Evolutionary conservation across 2,329 filamentous ascomycete genomes (phyloP).

Genomic region (Verticillium longisporum): DNA sequence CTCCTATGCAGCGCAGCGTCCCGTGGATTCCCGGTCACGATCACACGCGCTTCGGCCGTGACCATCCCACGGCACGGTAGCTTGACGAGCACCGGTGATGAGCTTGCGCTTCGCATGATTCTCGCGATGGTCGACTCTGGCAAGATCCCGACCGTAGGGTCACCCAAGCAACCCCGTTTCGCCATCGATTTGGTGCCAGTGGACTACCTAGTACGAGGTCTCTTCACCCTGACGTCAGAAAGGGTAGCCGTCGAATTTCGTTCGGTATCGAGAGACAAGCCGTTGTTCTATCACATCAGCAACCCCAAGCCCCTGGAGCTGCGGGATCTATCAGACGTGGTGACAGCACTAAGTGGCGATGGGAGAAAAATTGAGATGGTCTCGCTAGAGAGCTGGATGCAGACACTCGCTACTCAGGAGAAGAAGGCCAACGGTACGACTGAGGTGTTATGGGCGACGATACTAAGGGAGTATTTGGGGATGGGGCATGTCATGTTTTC

Average conservation of each 20-base stretch:
- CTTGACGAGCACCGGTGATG: constrained; percentile 12
- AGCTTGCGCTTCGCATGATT: constrained; percentile 16
- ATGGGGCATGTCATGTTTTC: constrained; percentile 17
- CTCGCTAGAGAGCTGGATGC: constrained; percentile 12
- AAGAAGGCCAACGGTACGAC: constrained; percentile 10
- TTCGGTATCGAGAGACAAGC: constrained; percentile 2
- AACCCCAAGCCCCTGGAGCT: constrained; percentile 16
- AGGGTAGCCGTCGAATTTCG: constrained; percentile 4
- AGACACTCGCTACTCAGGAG: constrained; percentile 6
- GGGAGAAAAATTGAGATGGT: constrained; percentile 8
- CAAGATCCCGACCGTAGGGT: constrained; percentile 14
- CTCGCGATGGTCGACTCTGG: constrained; percentile 16
- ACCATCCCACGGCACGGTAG: constrained; percentile 1
- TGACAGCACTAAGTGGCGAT: constrained; percentile 11
- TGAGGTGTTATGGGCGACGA: constrained; percentile 12
- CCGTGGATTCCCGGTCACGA: constrained; percentile 16
- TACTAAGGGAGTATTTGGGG: constrained; percentile 14
- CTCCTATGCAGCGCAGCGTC: constrained; percentile 15
- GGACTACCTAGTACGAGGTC: constrained; percentile 15
- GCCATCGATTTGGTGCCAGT: constrained; percentile 16
- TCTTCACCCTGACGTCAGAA: constrained; percentile 13
- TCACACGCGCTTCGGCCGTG: constrained; percentile 9
- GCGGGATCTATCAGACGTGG: constrained; percentile 13
- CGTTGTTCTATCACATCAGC: constrained; percentile 15
- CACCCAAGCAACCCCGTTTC: constrained; percentile 13